These are phyloP conservation scores for Maudiozyma barnettii DNA, from an alignment of 805 yeast genomes.

Conservation along the genomic window DNA sequence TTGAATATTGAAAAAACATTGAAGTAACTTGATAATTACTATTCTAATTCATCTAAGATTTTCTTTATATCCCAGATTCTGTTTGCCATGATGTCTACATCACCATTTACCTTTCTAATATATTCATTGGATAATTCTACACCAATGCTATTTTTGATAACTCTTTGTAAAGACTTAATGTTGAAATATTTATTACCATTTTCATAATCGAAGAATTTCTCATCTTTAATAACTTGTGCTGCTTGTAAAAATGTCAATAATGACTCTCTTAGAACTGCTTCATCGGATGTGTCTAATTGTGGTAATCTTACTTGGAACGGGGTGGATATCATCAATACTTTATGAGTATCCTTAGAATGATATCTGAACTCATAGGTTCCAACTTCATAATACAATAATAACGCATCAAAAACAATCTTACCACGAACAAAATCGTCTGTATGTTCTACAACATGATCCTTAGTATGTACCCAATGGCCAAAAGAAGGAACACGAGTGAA, in stretches of 20 bases:
- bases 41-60: slow-evolving; percentile 20
- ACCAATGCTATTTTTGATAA: slow-evolving; percentile 28
- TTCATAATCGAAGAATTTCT: slow-evolving; percentile 11
- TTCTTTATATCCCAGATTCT: slow-evolving; percentile 22
- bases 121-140: slow-evolving; percentile 31
- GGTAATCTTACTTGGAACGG: slow-evolving; percentile 54
- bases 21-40: background rate
- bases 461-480: slow-evolving; percentile 55
- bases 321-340: slow-evolving; percentile 53
- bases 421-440: slow-evolving; percentile 33
- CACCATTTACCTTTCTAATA: slow-evolving; percentile 24
- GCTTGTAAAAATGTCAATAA: slow-evolving; percentile 14
- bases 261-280: slow-evolving; percentile 12
- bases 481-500: slow-evolving; percentile 51
- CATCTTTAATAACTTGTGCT: slow-evolving; percentile 19
- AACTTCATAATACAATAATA: slow-evolving; percentile 48
- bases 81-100: slow-evolving; percentile 20
- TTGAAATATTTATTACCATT: slow-evolving; percentile 19
- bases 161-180: slow-evolving; percentile 19
- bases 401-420: slow-evolving; percentile 37
- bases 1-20: background rate
- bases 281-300: slow-evolving; percentile 17
- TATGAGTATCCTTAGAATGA: slow-evolving; percentile 58
- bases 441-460: slow-evolving; percentile 11
- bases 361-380: slow-evolving; percentile 70